Conservation (phyloP, 106 monocot species). For the Phalaenopsis aphrodite region DNA sequence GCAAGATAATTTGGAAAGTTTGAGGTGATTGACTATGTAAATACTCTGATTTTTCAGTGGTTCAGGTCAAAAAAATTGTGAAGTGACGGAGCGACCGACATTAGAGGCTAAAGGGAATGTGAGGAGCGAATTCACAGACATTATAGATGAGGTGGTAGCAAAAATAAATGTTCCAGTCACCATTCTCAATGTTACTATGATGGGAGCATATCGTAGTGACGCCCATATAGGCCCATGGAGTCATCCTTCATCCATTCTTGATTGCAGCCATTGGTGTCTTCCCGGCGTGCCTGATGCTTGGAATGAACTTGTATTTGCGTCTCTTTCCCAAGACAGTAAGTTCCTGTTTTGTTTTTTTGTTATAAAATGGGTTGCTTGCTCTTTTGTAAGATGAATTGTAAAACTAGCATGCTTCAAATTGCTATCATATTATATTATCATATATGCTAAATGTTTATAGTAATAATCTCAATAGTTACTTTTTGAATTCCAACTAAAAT, state of each 20-base stretch:
- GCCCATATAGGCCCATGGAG: conserved; percentile 85
- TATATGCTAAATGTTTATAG: too few species aligned
- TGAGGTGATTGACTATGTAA: neutral
- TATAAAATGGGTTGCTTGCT: neutral
- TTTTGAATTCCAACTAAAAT: too few species aligned
- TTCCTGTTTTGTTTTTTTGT: neutral
- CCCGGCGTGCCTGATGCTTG: conserved; percentile 97
- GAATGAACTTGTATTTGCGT: conserved; percentile 83
- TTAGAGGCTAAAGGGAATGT: conserved; percentile 46
- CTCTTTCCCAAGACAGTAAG: conserved; percentile 45
- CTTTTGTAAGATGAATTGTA: neutral
- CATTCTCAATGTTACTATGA: conserved; percentile 81
- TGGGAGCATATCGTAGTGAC: conserved; percentile 86
- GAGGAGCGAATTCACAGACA: conserved; percentile 58
- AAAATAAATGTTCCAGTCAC: conserved; percentile 64
- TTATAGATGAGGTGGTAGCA: conserved; percentile 54
- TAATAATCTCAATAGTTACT: too few species aligned
- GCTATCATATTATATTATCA: too few species aligned
- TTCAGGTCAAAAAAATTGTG: conserved; percentile 48
- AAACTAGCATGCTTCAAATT: neutral
- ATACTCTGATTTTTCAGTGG: conserved; percentile 30
- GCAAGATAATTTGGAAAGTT: neutral
- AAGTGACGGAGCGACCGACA: conserved; percentile 49
- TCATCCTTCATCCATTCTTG: conserved; percentile 44
- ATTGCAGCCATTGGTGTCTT: conserved; percentile 98